A percentile compares a stretch with the other conserved stretches of the same genome.
phyloP scores from a whole-genome alignment of 805 yeast species.

The Wickerhamiella kazuoi region DNA sequence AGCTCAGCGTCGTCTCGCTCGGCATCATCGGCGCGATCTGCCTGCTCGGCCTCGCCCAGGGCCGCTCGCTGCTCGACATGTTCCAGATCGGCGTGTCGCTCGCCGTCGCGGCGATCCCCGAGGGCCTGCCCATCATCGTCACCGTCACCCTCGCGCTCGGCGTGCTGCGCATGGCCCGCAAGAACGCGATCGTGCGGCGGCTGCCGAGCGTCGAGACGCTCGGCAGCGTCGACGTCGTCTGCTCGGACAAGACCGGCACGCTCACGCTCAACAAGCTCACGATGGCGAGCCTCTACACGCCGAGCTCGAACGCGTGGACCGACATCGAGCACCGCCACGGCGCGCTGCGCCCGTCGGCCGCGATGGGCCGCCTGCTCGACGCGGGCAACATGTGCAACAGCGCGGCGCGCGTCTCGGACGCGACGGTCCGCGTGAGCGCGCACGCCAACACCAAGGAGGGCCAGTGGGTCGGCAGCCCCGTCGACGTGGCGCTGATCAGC shows the following conservation, averaged over 20 bases:
- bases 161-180: conserved; percentile 87
- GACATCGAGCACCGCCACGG: conserved; percentile 7
- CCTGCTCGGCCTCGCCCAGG: conserved; percentile 74
- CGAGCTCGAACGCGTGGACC: conserved; percentile 8
- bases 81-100: conserved; percentile 91
- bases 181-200: conserved; percentile 85
- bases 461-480: conserved; percentile 75
- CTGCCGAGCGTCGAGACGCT: conserved; percentile 72
- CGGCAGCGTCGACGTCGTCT: conserved; percentile 38
- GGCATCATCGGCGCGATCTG: conserved; percentile 83
- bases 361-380: conserved; percentile 12
- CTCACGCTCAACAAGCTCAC: conserved; percentile 33
- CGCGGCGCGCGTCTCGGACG: conserved; percentile 13
- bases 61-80: conserved; percentile 93
- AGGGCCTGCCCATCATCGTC: conserved; percentile 94
- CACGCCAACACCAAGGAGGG: conserved; percentile 50
- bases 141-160: conserved; percentile 95
- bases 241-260: conserved; percentile 34
- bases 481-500: conserved; percentile 82
- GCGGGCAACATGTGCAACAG: conserved; percentile 23
- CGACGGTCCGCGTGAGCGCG: background rate
- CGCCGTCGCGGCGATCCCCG: conserved; percentile 99
- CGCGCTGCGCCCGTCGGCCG: conserved; percentile 7
- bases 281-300: conserved; percentile 12
- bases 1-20: conserved; percentile 69